A percentile compares a stretch with the other conserved stretches of the same genome.
These are phyloP conservation scores for Macrophomina pseudophaseolina DNA, from an alignment of 2,329 filamentous ascomycete genomes.

Conservation along the genomic window DNA sequence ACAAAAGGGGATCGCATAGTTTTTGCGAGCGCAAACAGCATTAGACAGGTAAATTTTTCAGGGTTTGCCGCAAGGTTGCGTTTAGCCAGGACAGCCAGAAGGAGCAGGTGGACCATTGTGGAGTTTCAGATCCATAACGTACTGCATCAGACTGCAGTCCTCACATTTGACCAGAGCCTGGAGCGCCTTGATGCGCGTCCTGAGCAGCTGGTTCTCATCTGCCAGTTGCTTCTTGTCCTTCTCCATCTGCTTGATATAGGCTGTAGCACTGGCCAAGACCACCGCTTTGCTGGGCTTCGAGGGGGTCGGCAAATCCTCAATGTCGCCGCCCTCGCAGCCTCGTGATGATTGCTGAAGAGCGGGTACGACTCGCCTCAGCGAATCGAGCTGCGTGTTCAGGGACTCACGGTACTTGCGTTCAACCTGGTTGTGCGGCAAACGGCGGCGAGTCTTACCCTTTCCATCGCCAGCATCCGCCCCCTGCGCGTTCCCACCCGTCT, in stretches of 20 bases:
- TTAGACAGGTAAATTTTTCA: not conserved
- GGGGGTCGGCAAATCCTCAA: slow-evolving; percentile 49
- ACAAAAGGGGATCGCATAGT: not conserved
- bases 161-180: slow-evolving; percentile 53
- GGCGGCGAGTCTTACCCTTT: slow-evolving; percentile 42
- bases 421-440: slow-evolving; percentile 52
- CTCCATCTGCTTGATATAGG: slow-evolving; percentile 54
- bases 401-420: slow-evolving; percentile 55
- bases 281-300: slow-evolving; percentile 53
- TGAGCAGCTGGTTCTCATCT: slow-evolving; percentile 46
- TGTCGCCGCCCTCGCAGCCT: slow-evolving; percentile 42
- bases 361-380: slow-evolving; percentile 46
- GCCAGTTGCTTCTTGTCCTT: slow-evolving; percentile 47
- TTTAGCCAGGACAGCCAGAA: slow-evolving; percentile 11
- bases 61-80: not conserved
- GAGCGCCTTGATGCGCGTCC: slow-evolving; percentile 48
- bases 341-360: slow-evolving; percentile 45
- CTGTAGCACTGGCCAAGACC: slow-evolving; percentile 52
- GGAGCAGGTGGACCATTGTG: slow-evolving; percentile 22
- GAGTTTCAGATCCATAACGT: slow-evolving; percentile 47
- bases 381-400: slow-evolving; percentile 53
- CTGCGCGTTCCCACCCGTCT: slow-evolving; percentile 32
- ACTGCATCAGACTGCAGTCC: slow-evolving; percentile 52
- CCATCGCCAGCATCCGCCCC: slow-evolving; percentile 31
- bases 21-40: slow-evolving; percentile 9